Evolutionary conservation across 169 alveolate genomes (phyloP).

Genomic region (Eimeria praecox): DNA sequence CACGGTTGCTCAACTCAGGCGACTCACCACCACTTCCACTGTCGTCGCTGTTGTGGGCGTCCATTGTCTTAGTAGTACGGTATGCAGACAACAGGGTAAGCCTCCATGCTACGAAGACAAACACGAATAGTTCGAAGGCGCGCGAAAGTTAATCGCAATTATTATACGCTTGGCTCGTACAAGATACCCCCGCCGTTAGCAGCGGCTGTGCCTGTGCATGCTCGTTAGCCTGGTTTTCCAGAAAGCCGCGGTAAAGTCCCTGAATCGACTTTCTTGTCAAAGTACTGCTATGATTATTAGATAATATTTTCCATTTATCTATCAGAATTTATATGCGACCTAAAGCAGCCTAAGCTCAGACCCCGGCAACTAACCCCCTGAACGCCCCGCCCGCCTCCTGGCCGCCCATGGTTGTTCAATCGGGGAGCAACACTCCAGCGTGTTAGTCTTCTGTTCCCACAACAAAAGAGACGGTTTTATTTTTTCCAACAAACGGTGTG

Average conservation of each 20-base stretch:
- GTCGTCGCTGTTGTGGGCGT: constrained; percentile 30
- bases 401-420: constrained; percentile 26
- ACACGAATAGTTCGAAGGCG: not conserved
- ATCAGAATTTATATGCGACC: not conserved
- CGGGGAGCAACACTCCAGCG: not conserved
- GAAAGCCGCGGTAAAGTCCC: not conserved
- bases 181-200: not conserved
- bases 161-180: constrained; percentile 11
- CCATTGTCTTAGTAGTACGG: not conserved
- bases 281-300: not conserved
- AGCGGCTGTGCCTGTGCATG: constrained; percentile 64
- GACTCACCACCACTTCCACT: constrained; percentile 52
- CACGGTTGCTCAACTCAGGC: constrained; percentile 1
- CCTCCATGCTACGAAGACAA: not conserved
- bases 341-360: not conserved
- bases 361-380: constrained; percentile 13
- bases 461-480: not conserved
- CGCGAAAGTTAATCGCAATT: not conserved
- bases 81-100: not conserved
- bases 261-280: not conserved
- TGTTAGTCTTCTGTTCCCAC: not conserved
- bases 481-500: not conserved
- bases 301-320: not conserved
- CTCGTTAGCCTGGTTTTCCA: not conserved
- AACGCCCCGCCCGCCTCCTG: constrained; percentile 50